phyloP scores from a whole-genome alignment of 2,329 filamentous ascomycete genomes.

The Alternaria novae-zelandiae region DNA sequence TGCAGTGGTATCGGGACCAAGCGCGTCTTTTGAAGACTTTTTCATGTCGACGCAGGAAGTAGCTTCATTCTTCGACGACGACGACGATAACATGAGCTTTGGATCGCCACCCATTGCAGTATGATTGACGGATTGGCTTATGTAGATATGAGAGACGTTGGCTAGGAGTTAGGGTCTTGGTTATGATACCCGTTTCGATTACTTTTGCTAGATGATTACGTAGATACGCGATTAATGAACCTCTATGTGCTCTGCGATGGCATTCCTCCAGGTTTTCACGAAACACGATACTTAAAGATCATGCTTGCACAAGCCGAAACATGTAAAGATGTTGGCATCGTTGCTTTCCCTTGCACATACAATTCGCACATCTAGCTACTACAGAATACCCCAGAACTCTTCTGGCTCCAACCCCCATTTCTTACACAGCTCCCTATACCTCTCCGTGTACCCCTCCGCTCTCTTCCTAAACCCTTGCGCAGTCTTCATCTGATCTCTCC shows the following conservation, averaged over 20 bases:
- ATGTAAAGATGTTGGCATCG: not conserved
- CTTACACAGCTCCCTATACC: conserved; percentile 44
- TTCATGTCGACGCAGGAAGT: conserved; percentile 37
- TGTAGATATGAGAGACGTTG: not conserved
- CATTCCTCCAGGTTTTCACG: not conserved
- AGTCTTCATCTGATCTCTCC: conserved; percentile 52
- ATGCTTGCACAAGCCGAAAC: not conserved
- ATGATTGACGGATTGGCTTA: conserved; percentile 4
- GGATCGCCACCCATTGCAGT: conserved; percentile 29
- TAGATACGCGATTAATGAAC: not conserved
- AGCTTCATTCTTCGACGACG: conserved; percentile 36
- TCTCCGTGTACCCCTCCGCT: conserved; percentile 45
- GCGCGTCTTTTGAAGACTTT: conserved; percentile 21
- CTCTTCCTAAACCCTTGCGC: conserved; percentile 43
- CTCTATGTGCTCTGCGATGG: not conserved
- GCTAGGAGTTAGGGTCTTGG: not conserved
- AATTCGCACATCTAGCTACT: not conserved
- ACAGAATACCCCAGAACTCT: conserved; percentile 39
- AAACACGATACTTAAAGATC: not conserved
- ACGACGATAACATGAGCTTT: conserved; percentile 24
- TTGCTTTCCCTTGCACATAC: not conserved
- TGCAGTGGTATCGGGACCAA: not conserved
- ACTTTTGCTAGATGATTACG: not conserved
- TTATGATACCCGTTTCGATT: conserved; percentile 2
- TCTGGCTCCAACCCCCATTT: conserved; percentile 42